Percentiles rank a stretch among this genome's conserved stretches.
These are phyloP conservation scores for Metroxylon sagu DNA, from an alignment of 176 grass and related monocot species.

Conservation along the genomic window DNA sequence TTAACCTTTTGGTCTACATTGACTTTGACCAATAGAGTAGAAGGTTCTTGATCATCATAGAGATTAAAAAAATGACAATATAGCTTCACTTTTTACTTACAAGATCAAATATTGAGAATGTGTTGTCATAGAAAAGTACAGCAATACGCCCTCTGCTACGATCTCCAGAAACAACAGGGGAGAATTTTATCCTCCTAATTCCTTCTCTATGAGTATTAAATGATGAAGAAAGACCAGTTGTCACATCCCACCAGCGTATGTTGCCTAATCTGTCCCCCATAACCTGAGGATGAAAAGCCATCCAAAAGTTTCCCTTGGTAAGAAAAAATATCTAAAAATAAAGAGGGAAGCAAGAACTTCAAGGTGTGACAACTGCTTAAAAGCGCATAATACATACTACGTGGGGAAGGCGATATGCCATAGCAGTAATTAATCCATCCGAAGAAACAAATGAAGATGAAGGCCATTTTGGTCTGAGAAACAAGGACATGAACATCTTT, in stretches of 20 bases:
- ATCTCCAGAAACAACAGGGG: constrained; percentile 82
- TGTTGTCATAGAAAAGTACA: constrained; percentile 94
- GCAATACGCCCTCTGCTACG: constrained; percentile 85
- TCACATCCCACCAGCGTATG: constrained; percentile 99
- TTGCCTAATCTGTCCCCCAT: constrained; percentile 96
- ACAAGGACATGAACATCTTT: not conserved
- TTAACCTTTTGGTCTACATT: no score
- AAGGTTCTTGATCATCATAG: no score
- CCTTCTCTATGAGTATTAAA: constrained; percentile 98
- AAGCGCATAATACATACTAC: constrained; percentile 56
- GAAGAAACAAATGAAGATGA: constrained; percentile 96
- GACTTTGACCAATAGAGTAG: no score
- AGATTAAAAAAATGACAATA: no score
- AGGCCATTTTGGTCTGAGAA: constrained; percentile 98
- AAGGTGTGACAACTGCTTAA: no score
- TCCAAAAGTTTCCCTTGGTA: not conserved
- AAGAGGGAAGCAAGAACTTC: no score
- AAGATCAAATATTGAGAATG: constrained; percentile 99
- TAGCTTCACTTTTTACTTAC: constrained; percentile 45
- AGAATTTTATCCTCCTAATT: constrained; percentile 97
- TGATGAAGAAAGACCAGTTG: constrained; percentile 85
- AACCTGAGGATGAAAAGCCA: constrained; percentile 48
- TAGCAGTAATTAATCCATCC: constrained; percentile 94
- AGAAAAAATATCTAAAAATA: not conserved
- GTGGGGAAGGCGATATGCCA: constrained; percentile 95